Percentiles rank a stretch among this genome's conserved stretches.
Evolutionary conservation across 768 basidiomycete species (phyloP).

Genomic region (Daedalea quercina): DNA sequence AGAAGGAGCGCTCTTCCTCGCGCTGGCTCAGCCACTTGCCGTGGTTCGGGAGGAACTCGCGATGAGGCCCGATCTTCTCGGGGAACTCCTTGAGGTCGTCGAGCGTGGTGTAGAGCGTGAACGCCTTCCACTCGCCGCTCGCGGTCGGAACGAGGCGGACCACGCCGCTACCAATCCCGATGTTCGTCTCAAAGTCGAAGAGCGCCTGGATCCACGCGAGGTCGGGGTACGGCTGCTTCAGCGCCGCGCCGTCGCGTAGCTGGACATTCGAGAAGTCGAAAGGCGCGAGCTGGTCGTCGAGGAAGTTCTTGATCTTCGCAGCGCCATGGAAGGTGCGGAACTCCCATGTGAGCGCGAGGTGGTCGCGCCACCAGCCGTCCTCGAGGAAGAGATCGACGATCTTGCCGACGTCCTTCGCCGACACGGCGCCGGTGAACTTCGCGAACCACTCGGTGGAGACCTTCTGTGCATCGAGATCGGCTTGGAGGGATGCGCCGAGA

Average conservation of each 20-base stretch:
- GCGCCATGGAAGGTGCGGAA: slow-evolving; percentile 31
- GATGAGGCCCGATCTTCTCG: slow-evolving; percentile 30
- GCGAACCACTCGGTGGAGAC: slow-evolving; percentile 36
- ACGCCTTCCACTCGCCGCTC: slow-evolving; percentile 40
- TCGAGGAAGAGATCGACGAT: slow-evolving; percentile 28
- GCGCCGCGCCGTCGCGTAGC: slow-evolving; percentile 8
- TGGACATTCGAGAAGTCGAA: slow-evolving; percentile 12
- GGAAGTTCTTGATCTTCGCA: slow-evolving; percentile 22
- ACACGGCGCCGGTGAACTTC: slow-evolving; percentile 28
- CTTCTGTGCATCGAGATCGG: slow-evolving; percentile 28
- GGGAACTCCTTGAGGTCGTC: slow-evolving; percentile 42
- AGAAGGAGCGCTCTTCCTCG: slow-evolving; percentile 30
- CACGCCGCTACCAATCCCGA: slow-evolving; percentile 31
- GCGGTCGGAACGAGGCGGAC: slow-evolving; percentile 39
- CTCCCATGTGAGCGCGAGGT: slow-evolving; percentile 31
- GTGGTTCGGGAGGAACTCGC: slow-evolving; percentile 29
- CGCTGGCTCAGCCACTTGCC: slow-evolving; percentile 37
- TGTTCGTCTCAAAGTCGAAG: slow-evolving; percentile 38
- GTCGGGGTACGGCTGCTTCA: slow-evolving; percentile 18
- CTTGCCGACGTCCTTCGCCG: slow-evolving; percentile 27
- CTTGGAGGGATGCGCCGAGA: slow-evolving; percentile 15
- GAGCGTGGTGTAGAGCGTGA: slow-evolving; percentile 42
- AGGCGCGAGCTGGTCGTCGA: slow-evolving; percentile 18
- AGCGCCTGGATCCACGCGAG: slow-evolving; percentile 22
- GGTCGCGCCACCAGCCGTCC: slow-evolving; percentile 28